phyloP scores from a whole-genome alignment of 2,329 filamentous ascomycete species.

The Paramyrothecium roridum region DNA sequence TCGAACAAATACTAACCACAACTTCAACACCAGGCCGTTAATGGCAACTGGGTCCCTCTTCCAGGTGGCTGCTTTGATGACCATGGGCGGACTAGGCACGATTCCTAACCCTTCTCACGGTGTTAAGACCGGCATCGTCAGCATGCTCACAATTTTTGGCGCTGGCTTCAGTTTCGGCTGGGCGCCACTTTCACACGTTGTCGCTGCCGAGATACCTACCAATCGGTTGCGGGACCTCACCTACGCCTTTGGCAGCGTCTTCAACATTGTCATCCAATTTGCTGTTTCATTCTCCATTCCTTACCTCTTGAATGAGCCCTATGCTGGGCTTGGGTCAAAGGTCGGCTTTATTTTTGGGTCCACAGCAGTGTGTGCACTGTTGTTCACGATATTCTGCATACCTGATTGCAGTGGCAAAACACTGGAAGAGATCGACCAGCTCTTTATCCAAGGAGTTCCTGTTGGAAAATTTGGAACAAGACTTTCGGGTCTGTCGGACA shows the following conservation, averaged over 20 bases:
- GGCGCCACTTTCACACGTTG: conserved; percentile 28
- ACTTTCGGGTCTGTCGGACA: not conserved
- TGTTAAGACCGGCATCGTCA: conserved; percentile 24
- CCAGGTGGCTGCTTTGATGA: conserved; percentile 24
- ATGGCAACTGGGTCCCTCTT: conserved; percentile 21
- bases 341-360: conserved; percentile 29
- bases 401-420: conserved; percentile 8
- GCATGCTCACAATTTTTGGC: conserved; percentile 25
- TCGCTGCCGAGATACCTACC: conserved; percentile 28
- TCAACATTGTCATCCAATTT: conserved; percentile 27
- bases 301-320: conserved; percentile 30
- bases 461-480: conserved; percentile 3
- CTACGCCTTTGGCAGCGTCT: conserved; percentile 18
- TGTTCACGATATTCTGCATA: conserved; percentile 9
- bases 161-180: conserved; percentile 25
- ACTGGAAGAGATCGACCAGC: conserved; percentile 9
- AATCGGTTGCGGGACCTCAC: conserved; percentile 25
- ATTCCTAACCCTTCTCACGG: conserved; percentile 6
- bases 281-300: conserved; percentile 31
- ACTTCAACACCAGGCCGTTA: conserved; percentile 6
- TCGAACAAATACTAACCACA: not conserved
- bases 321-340: conserved; percentile 28
- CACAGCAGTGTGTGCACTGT: conserved; percentile 2
- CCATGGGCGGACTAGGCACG: conserved; percentile 33
- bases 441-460: not conserved